Conservation (phyloP, 345 rosid genomes). For the Syzygium oleosum region DNA sequence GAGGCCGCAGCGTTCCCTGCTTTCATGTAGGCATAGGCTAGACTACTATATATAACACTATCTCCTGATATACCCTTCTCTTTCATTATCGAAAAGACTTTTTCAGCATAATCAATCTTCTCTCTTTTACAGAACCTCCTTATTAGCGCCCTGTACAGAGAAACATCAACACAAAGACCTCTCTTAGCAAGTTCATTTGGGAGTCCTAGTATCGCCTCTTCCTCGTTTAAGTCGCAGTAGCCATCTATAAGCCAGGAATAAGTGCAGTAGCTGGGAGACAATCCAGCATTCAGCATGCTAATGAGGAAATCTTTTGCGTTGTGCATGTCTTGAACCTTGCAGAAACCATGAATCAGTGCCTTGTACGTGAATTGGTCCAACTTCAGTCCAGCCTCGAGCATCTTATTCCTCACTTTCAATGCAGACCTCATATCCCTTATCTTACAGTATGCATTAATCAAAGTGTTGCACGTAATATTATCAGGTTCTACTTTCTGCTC, state of each 20-base stretch:
- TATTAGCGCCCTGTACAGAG: conserved; percentile 76
- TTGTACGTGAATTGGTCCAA: conserved; percentile 60
- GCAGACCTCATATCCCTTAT: conserved; percentile 76
- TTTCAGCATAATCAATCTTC: conserved; percentile 54
- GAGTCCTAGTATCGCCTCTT: conserved; percentile 37
- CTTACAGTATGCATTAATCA: conserved; percentile 87
- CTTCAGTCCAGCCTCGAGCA: conserved; percentile 70
- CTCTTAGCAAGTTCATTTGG: conserved; percentile 47
- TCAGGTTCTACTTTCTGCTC: conserved; percentile 71
- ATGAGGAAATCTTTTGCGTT: conserved; percentile 65
- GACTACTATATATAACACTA: conserved; percentile 50
- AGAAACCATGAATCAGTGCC: conserved; percentile 81
- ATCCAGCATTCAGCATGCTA: conserved; percentile 63
- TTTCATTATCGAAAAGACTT: conserved; percentile 44
- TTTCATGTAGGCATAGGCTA: conserved; percentile 81
- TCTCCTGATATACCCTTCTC: conserved; percentile 64
- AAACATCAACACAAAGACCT: conserved; percentile 47
- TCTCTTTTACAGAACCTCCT: conserved; percentile 72
- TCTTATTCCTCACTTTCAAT: conserved; percentile 70
- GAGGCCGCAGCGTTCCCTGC: conserved; percentile 45
- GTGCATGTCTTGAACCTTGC: conserved; percentile 57
- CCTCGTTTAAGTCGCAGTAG: conserved; percentile 41
- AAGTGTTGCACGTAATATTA: conserved; percentile 77
- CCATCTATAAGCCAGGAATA: conserved; percentile 86
- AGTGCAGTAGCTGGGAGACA: conserved; percentile 65